Evolutionary conservation across 257 asterid genomes (phyloP).

Genomic region (Thymus mandschuricus): DNA sequence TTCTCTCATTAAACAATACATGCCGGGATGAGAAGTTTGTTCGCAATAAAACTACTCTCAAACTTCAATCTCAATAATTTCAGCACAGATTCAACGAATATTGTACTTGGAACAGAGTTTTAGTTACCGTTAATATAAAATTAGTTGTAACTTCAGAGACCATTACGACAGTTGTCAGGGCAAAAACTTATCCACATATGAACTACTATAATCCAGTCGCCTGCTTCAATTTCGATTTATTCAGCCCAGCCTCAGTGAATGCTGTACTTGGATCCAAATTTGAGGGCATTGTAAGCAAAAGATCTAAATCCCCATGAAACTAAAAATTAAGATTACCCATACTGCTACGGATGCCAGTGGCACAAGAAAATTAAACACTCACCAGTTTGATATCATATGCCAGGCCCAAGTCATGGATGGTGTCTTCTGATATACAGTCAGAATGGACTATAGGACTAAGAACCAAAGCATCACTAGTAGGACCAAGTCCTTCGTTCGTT

Average conservation of each 20-base stretch:
- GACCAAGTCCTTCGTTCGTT: constrained; percentile 32
- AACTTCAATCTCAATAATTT: not conserved
- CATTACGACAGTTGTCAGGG: not conserved
- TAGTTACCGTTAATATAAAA: not conserved
- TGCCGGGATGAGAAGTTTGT: not conserved
- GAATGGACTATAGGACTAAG: constrained; percentile 69
- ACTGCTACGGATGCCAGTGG: not conserved
- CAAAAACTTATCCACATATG: not conserved
- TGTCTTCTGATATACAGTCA: constrained; percentile 57
- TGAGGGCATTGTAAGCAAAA: not conserved
- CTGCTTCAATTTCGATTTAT: not conserved
- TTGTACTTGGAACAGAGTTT: not conserved
- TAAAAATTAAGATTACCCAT: not conserved
- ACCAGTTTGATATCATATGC: constrained; percentile 53
- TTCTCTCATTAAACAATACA: not conserved
- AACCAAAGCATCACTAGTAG: constrained; percentile 32
- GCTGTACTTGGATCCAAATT: not conserved
- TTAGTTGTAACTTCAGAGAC: not conserved
- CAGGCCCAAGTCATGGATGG: constrained; percentile 45
- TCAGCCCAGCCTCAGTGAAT: not conserved
- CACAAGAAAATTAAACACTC: constrained; percentile 31
- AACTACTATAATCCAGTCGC: no score
- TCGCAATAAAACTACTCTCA: not conserved
- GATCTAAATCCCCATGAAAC: not conserved
- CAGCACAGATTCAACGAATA: not conserved